Evolutionary conservation across 148 eudicot genomes (phyloP).

Genomic region (Dysphania ambrosioides): DNA sequence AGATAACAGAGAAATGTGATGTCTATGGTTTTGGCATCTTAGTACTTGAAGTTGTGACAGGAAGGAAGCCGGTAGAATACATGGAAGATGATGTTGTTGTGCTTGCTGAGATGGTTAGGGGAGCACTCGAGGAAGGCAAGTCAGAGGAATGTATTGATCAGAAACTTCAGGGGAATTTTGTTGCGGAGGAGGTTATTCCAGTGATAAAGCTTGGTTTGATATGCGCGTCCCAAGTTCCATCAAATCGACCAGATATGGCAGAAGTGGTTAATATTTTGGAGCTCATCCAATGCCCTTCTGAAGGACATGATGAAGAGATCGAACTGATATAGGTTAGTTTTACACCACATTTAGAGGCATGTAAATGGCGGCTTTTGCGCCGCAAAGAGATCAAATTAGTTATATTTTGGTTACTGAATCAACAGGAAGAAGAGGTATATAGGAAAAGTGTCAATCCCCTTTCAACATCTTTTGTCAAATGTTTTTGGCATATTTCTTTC

Average conservation of each 20-base stretch:
- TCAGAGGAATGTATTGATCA: constrained; percentile 67
- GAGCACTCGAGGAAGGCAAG: constrained; percentile 74
- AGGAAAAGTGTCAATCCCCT: constrained; percentile 18
- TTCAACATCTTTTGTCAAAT: constrained; percentile 20
- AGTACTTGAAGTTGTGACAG: constrained; percentile 70
- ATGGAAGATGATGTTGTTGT: constrained; percentile 94
- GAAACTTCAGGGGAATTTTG: constrained; percentile 55
- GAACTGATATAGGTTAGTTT: constrained; percentile 36
- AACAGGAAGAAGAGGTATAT: constrained; percentile 27
- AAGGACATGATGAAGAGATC: constrained; percentile 47
- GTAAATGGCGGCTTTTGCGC: constrained; percentile 32
- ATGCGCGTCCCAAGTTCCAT: constrained; percentile 93
- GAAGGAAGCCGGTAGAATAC: constrained; percentile 84
- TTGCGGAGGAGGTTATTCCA: constrained; percentile 68
- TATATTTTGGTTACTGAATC: constrained; percentile 34
- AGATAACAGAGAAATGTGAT: constrained; percentile 88
- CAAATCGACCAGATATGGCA: constrained; percentile 87
- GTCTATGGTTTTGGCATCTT: constrained; percentile 80
- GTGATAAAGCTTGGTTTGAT: constrained; percentile 81
- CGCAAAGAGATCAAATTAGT: constrained; percentile 33
- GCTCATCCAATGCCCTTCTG: constrained; percentile 65
- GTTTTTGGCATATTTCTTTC: constrained; percentile 15
- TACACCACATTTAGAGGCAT: constrained; percentile 16
- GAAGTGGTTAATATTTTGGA: constrained; percentile 86
- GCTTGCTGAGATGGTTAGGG: constrained; percentile 84